Evolutionary conservation across 805 yeast species (phyloP).

Genomic region (Candida xyloterini): DNA sequence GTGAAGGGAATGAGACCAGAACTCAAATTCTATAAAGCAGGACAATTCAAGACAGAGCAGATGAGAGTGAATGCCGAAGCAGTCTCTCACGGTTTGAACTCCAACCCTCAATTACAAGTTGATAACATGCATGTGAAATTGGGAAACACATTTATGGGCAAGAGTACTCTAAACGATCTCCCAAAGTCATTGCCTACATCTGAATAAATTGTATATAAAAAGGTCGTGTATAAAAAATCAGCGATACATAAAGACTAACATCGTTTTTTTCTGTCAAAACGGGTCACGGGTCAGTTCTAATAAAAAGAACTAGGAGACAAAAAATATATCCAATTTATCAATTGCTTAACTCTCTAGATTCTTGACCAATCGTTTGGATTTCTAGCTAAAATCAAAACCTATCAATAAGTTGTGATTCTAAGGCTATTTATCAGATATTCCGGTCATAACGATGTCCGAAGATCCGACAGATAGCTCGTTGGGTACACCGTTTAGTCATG

Average conservation of each 20-base stretch:
- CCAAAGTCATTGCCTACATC: slow-evolving; percentile 20
- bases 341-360: too few relatives aligned
- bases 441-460: not conserved
- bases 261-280: too few relatives aligned
- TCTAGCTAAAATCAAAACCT: too few relatives aligned
- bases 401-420: too few relatives aligned
- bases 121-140: slow-evolving; percentile 22
- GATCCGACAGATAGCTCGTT: not conserved
- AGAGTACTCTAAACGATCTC: slow-evolving; percentile 18
- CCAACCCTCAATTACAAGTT: slow-evolving; percentile 32
- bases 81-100: slow-evolving; percentile 30
- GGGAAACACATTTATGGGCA: slow-evolving; percentile 21
- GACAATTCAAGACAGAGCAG: slow-evolving; percentile 25
- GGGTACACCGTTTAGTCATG: not conserved
- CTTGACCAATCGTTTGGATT: too few relatives aligned
- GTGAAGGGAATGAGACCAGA: slow-evolving; percentile 30
- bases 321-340: too few relatives aligned
- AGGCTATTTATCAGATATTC: not conserved
- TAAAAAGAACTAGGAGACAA: too few relatives aligned
- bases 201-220: slow-evolving; percentile 11
- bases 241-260: too few relatives aligned
- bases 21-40: slow-evolving; percentile 18
- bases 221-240: slow-evolving; percentile 3
- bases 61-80: slow-evolving; percentile 30
- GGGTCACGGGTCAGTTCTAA: too few relatives aligned